phyloP scores from a whole-genome alignment of 352 stramenopile genomes.

The Phytophthora pini region DNA sequence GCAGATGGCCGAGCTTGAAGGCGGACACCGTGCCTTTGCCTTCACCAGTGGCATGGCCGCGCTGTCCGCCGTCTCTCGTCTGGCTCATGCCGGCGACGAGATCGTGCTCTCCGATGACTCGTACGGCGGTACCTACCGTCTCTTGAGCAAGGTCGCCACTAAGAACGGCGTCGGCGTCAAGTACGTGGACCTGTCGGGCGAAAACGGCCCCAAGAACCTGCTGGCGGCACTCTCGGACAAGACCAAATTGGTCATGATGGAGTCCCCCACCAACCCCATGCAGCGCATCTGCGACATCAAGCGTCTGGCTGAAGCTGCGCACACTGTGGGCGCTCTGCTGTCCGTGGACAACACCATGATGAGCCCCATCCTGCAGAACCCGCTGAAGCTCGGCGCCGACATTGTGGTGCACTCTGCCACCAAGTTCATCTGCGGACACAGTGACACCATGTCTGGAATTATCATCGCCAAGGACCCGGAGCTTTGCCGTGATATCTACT shows the following conservation, averaged over 20 bases:
- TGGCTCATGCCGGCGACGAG: constrained; percentile 91
- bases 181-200: constrained; percentile 88
- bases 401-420: constrained; percentile 97
- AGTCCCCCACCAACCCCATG: constrained; percentile 97
- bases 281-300: constrained; percentile 95
- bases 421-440: constrained; percentile 98
- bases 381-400: constrained; percentile 94
- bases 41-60: constrained; percentile 97
- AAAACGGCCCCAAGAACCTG: constrained; percentile 70
- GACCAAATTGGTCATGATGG: constrained; percentile 96
- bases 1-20: constrained; percentile 88
- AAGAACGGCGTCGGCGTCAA: constrained; percentile 82
- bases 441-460: constrained; percentile 95
- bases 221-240: constrained; percentile 58
- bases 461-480: constrained; percentile 89
- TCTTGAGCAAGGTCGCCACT: constrained; percentile 89
- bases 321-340: constrained; percentile 81
- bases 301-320: constrained; percentile 78
- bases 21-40: constrained; percentile 81
- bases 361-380: constrained; percentile 95
- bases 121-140: constrained; percentile 96
- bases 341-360: constrained; percentile 98
- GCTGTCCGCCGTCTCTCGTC: constrained; percentile 91
- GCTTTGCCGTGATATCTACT: constrained; percentile 86
- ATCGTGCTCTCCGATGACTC: constrained; percentile 95